These are phyloP conservation scores for Fusarium sp. DNA, from an alignment of 2,329 filamentous ascomycete species.

Conservation along the genomic window DNA sequence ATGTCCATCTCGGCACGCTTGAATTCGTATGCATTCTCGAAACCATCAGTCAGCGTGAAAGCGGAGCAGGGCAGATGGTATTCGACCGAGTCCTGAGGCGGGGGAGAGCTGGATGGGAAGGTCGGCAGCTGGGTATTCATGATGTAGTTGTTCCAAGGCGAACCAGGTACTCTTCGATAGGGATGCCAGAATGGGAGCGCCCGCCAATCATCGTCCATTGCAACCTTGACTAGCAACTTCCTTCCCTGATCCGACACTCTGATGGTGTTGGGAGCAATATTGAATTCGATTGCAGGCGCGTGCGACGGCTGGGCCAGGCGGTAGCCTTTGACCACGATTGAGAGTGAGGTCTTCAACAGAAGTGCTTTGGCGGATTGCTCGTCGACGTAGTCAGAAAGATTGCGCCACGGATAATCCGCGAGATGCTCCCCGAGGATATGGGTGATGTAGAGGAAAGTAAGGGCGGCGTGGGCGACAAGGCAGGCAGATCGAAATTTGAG, in stretches of 20 bases:
- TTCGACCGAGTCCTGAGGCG: not conserved
- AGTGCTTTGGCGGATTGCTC: not conserved
- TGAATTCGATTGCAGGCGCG: conserved; percentile 30
- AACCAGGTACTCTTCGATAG: conserved; percentile 31
- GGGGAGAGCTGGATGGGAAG: not conserved
- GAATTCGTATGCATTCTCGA: conserved; percentile 7
- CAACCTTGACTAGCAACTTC: conserved; percentile 28
- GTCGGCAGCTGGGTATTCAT: conserved; percentile 22
- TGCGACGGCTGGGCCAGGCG: not conserved
- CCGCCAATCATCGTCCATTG: conserved; percentile 16
- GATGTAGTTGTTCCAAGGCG: conserved; percentile 41
- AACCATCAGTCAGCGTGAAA: not conserved
- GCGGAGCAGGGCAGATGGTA: conserved; percentile 26
- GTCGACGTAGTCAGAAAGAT: not conserved
- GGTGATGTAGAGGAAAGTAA: conserved; percentile 35
- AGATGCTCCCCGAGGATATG: conserved; percentile 33
- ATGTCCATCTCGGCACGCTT: conserved; percentile 12
- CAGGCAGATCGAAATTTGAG: conserved; percentile 27
- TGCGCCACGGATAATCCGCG: conserved; percentile 5
- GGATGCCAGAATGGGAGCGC: conserved; percentile 35
- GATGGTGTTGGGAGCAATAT: conserved; percentile 32
- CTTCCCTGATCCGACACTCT: conserved; percentile 29
- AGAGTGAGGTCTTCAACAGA: conserved; percentile 12
- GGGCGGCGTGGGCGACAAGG: conserved; percentile 30
- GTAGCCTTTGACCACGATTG: not conserved